Evolutionary conservation across 805 yeast species (phyloP), one percentile per base, ranked within the genome.

Genomic region (Komagataella populi): DNA sequence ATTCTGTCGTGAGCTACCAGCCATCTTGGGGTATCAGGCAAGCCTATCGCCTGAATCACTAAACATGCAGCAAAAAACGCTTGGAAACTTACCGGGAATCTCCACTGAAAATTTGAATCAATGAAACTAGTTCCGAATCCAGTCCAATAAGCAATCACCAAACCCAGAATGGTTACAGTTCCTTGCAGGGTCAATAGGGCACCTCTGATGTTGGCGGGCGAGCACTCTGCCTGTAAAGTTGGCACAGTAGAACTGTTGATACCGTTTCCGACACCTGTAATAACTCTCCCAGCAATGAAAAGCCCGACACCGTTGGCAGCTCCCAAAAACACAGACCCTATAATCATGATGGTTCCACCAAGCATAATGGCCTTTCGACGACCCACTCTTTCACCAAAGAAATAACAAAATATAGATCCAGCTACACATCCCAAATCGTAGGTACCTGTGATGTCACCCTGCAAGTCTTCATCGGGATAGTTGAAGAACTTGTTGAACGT

Each of bases 401-500:
- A 61, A 53, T 70, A 65, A 18, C 71, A 65, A 54, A 65, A 57
- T 51, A 70, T 57, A 16, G 76, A 70, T 53, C 76, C 77, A 52
- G 66, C 63, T 61, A 72, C 68, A 56, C 76, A 72, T 48, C 76
- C 78, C 48, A 71, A 60, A 57, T 71, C 77, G 59, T 71, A 74
- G 60, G 71, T 68, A n/a, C 75, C 61, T 24, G 72, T 71, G 39
- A 72, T 72, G 23, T 73, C 74, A 60, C 77, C 78, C 59, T 73
- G 77, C 30, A 71, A 49, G 6, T 50, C 36, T 16, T 45, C 48
- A 44, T 22, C 22, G 6, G 78, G 63, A 57, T 77, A 68, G 3
- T 86, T 83, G 66, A 84, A 83, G 43, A 82, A 85, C 48, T 71
- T 64, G 61, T 75, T 77, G 61, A 84, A 78, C 72, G 83, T 77